Evolutionary conservation across 441 rosid species (phyloP), one percentile per base, ranked within the genome.

Genomic region (Populus hybrid): DNA sequence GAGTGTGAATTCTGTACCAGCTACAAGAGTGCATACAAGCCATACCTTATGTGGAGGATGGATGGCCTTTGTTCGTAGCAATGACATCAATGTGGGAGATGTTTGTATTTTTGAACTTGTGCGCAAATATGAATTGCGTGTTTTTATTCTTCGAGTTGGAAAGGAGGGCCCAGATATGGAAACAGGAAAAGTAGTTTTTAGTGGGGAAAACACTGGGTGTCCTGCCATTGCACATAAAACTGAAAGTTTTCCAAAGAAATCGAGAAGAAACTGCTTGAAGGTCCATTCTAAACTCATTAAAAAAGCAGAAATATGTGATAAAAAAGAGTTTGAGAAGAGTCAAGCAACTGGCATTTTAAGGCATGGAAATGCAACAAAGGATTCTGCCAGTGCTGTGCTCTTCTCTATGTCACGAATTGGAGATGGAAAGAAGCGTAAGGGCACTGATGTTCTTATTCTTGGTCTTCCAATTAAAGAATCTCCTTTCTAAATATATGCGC

Each of bases 11-110:
- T 88, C 93, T 64, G 88, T 90, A 74, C 92, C 92, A 40, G 86
- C 92, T 76, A 87, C 91, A 64, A 86, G 83, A 81, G 94, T 87
- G 50, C 92, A 88, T 74, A 85, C 91, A 68, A 85, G 85, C 76
- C 92, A 90, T 84, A 90, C 94, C 69, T 82, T 88, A 65, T 90
- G 91, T 79, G 91, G 89, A 67, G 94, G 94, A 67, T 90, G 94
- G 94, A 79, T 88, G 86, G 88, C 88, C 65, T 90, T 88, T 82
- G 92, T 88, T 35, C 90, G 88, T 30, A 67, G 81, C 75, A 90
- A 88, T 83, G 88, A 76, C 61, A 80, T 88, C 64, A 81, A 83
- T 78, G 67, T 86, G 63, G 91, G 90, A 67, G 94, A 88, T 59
- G 74, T 90, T 73, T 86, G 92, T 69, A 83, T 88, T 61, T 88